These are phyloP conservation scores for Eimeria necatrix DNA, from an alignment of 169 alveolate genomes.

Conservation along the genomic window DNA sequence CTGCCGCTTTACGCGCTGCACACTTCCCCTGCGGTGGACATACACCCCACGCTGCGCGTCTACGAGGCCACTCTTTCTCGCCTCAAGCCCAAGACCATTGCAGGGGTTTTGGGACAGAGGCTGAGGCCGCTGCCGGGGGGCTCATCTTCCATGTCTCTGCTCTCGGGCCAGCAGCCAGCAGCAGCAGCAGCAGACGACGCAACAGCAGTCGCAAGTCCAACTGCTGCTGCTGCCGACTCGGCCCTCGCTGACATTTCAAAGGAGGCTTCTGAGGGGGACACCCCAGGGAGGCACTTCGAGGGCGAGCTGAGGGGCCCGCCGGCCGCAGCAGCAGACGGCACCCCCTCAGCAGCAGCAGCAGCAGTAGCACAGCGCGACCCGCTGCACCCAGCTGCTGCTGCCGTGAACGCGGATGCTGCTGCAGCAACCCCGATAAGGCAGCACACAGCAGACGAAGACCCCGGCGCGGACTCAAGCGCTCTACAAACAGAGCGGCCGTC, in stretches of 20 bases:
- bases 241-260: background rate
- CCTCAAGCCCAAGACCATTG: constrained; percentile 65
- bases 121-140: background rate
- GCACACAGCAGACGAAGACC: background rate
- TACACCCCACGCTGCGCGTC: constrained; percentile 49
- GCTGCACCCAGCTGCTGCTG: constrained; percentile 1
- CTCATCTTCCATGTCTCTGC: background rate
- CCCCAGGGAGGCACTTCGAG: background rate
- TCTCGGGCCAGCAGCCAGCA: background rate
- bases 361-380: background rate
- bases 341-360: background rate
- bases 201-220: background rate
- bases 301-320: background rate
- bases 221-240: background rate
- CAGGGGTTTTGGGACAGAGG: constrained; percentile 68
- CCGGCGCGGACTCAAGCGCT: background rate
- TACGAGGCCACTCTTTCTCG: constrained; percentile 46
- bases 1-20: constrained; percentile 67
- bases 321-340: background rate
- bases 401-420: background rate
- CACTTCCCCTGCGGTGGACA: constrained; percentile 50
- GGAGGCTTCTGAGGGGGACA: background rate
- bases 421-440: background rate
- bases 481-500: background rate
- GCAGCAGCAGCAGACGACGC: constrained; percentile 17